phyloP scores from a whole-genome alignment of 2,329 filamentous ascomycete species.

The Aspergillus ochraceoroseus region DNA sequence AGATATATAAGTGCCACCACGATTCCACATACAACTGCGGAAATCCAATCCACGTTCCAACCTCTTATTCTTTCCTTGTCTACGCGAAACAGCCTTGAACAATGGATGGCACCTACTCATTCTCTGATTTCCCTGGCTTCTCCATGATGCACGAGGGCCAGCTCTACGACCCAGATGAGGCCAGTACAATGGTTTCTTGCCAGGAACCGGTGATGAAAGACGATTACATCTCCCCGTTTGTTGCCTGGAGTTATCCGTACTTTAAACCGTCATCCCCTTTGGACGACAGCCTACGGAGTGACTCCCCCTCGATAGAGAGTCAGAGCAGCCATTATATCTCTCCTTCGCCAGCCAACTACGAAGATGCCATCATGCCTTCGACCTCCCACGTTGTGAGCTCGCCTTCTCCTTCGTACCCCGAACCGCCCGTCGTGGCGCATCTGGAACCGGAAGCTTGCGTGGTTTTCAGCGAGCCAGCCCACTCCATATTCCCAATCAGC shows the following conservation, averaged over 20 bases:
- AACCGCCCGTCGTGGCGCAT: background rate
- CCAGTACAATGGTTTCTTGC: background rate
- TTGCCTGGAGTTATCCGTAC: constrained; percentile 3
- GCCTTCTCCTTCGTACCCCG: constrained; percentile 18
- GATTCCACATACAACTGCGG: too few species aligned
- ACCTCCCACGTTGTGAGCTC: constrained; percentile 8
- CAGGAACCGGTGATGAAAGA: constrained; percentile 3
- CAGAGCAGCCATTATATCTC: constrained; percentile 18
- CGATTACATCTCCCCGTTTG: background rate
- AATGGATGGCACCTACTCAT: constrained; percentile 11
- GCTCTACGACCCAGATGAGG: constrained; percentile 6
- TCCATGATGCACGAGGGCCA: constrained; percentile 9
- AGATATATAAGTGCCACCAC: too few species aligned
- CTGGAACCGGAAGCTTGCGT: constrained; percentile 8
- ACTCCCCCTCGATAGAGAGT: constrained; percentile 7
- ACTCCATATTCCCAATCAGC: too few species aligned
- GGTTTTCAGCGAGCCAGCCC: background rate
- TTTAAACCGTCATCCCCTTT: constrained; percentile 5
- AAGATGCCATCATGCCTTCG: constrained; percentile 18
- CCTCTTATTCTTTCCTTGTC: too few species aligned
- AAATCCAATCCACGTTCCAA: too few species aligned
- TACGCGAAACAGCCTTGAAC: too few species aligned
- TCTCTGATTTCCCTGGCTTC: constrained; percentile 1
- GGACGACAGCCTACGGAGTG: constrained; percentile 6
- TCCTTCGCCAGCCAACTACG: constrained; percentile 16